Evolutionary conservation across 2,329 filamentous ascomycete species (phyloP), one percentile per base, ranked within the genome.

Genomic region (Cryphonectria carpinicola): DNA sequence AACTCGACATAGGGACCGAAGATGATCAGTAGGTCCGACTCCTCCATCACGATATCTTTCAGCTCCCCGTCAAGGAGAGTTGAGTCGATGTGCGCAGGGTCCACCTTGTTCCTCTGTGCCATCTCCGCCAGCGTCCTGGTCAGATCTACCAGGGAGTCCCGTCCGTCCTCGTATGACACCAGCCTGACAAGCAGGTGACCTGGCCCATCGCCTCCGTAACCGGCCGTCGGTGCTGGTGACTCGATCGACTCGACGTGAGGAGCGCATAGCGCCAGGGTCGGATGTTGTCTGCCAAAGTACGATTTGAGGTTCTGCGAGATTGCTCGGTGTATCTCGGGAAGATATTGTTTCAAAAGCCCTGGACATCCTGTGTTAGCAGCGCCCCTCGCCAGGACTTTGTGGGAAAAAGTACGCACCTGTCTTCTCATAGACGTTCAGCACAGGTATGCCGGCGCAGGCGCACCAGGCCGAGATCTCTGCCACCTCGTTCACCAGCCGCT

Each of bases 91-190:
- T 99, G 95, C 43, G 89, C 85, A 0, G 93, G 88, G 1, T 89
- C 88, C 19, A 99, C 86, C 81, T 97, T 98, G 71, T 90, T 90
- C 75, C 91, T 90, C 80, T 98, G 96, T 8, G 94, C 93, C 96
- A 99, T 98, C 78, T 97, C 93, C 7, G 95, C 89, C 32, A 99
- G 86, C 0, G 97, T 98, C 78, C 95, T 94, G 58, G 96, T 99
- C 62, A 99, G 87, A 80, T 99, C 96, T 56, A 99, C 95, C 73
- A 99, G 89, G 4, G 95, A 98, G 77, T 97, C 94, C 68, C 95
- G 90, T 65, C 96, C 95, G 76, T 99, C 96, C 69, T 95, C 92
- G 52, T 90, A 89, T 19, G 94, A 97, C 66, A 99, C 88, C 54
- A 99, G 88, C 70, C 97, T 88, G 25, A 98, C 80, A 37, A 84